phyloP scores from a whole-genome alignment of 208 protist species.

The Trypanosomatidae sp. region DNA sequence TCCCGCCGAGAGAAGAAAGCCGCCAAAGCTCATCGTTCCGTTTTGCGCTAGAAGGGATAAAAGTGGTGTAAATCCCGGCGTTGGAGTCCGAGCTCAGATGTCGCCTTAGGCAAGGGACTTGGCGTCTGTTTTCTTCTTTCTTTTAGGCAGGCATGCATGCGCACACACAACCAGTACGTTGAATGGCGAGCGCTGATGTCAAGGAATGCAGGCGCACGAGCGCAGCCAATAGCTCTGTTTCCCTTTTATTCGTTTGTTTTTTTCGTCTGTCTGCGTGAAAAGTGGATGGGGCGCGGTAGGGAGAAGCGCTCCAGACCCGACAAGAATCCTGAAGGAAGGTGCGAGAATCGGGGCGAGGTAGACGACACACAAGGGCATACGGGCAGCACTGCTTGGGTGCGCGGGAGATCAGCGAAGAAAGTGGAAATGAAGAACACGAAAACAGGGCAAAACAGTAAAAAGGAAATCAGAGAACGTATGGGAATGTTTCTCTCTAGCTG shows the following conservation, averaged over 20 bases:
- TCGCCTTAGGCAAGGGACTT: background rate
- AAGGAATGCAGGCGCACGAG: background rate
- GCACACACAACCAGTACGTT: background rate
- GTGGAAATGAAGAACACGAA: background rate
- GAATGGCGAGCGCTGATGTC: background rate
- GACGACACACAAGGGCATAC: background rate
- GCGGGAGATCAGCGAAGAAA: conserved; percentile 12
- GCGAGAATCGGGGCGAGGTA: background rate
- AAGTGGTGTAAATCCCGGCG: background rate
- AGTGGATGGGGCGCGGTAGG: background rate
- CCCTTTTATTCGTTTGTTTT: too few relatives aligned
- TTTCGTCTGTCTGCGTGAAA: background rate
- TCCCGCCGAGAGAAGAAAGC: conserved; percentile 15
- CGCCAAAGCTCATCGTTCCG: conserved; percentile 13
- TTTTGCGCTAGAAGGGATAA: background rate
- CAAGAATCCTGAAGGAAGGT: background rate
- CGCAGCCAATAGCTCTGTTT: background rate
- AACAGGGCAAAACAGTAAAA: background rate
- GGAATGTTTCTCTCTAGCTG: background rate
- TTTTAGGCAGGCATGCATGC: background rate
- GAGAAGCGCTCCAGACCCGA: background rate
- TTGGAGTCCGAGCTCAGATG: background rate
- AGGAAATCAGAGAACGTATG: background rate
- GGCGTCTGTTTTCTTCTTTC: background rate
- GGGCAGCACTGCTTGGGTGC: background rate